Evolutionary conservation across 257 asterid species (phyloP), one percentile per base, ranked within the genome.

Genomic region (Lavandula angustifolia): DNA sequence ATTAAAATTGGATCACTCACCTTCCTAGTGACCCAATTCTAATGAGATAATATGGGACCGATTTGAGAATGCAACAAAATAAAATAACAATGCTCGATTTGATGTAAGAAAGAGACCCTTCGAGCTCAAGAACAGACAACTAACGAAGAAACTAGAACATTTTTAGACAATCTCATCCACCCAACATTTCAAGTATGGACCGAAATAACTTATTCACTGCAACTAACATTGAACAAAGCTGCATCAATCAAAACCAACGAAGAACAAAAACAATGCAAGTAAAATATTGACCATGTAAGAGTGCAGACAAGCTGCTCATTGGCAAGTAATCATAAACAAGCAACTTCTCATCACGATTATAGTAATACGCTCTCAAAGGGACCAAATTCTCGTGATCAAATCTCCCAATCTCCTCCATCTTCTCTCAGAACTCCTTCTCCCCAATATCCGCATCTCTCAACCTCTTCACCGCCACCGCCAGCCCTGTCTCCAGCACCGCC

Each of bases 261-360:
- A 37, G 42, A 37, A 37, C 10, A 37, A 7, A 1, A 42, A 42
- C 16, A 42, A 42, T 11, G 5, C n/a, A n/a, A n/a, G n/a, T 4
- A 5, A 31, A 4, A 31, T 11, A 11, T 1, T 67, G 34, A 92
- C 99, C 97, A 73, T 92, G 96, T 74, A 92, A 81, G 60, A 92
- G 84, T 7, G 97, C 87, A 78, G 99, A 89, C 55, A 92, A 76
- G 87, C 99, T 92, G 14, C 96, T 96, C 84, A 85, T 75, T 0
- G 90, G 79, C 80, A 92, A 27, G 66, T 84, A 92, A 64, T 92
- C 96, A 57, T 75, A 92, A 3, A 92, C 96, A 7, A 92, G 94
- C 58, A 92, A 85, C 82, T 84, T 87, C 76, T 92, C 99, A 2
- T 85, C 94, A 7, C 71, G 67, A 31, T 80, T 84, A 54, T 75